Evolutionary conservation across 495 filamentous ascomycete species (phyloP).

Genomic region (Copromyces sp.): DNA sequence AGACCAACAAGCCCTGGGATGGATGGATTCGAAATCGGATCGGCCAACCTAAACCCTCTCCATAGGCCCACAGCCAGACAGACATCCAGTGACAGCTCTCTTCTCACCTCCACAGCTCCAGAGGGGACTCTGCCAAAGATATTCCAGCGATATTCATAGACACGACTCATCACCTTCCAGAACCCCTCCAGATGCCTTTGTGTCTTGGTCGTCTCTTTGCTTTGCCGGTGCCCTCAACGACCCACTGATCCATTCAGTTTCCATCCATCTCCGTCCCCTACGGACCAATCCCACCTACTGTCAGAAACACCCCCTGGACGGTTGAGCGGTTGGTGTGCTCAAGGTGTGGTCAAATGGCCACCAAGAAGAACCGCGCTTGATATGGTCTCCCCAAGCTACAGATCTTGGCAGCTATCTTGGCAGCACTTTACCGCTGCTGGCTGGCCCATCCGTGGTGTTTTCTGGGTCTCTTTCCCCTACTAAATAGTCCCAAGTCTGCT

Average conservation of each 20-base stretch:
- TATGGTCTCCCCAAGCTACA: constrained; percentile 7
- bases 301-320: background rate
- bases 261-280: background rate
- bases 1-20: background rate
- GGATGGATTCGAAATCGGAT: background rate
- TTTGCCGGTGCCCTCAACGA: background rate
- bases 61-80: background rate
- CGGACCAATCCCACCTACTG: background rate
- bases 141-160: background rate
- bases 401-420: background rate
- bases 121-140: background rate
- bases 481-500: background rate
- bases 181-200: background rate
- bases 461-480: background rate
- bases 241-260: background rate
- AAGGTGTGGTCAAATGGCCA: background rate
- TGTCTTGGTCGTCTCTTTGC: background rate
- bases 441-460: background rate
- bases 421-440: background rate
- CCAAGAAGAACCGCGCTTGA: constrained; percentile 23
- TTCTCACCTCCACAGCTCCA: background rate
- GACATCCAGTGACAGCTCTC: background rate
- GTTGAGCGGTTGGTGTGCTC: background rate
- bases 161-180: background rate
- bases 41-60: background rate